Conservation (phyloP, 139 green algal species). For the Limnomonas spitsbergensis region DNA sequence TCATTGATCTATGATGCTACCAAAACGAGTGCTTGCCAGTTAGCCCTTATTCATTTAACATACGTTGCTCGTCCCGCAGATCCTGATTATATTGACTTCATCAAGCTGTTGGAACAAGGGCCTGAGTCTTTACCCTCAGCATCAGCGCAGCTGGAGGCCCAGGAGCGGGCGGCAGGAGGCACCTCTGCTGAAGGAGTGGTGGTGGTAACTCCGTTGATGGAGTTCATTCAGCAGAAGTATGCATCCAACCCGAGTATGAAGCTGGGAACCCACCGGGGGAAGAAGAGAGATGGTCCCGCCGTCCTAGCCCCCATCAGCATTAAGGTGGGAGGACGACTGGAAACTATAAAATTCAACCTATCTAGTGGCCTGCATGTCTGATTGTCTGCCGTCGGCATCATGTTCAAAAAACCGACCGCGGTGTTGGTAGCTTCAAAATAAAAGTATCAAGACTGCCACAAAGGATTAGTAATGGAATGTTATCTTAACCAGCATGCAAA, state of each 20-base stretch:
- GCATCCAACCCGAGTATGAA: conserved; percentile 14
- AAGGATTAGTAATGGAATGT: too few species aligned
- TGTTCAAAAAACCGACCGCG: too few species aligned
- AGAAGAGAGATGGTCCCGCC: not conserved
- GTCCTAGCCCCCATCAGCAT: not conserved
- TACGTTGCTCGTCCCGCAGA: conserved; percentile 43
- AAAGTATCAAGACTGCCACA: too few species aligned
- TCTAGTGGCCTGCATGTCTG: too few species aligned
- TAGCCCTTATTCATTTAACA: not conserved
- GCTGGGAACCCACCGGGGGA: not conserved
- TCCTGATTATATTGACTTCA: conserved; percentile 62
- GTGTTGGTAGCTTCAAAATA: too few species aligned
- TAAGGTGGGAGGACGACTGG: too few species aligned
- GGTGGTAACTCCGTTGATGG: conserved; percentile 22
- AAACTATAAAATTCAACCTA: too few species aligned
- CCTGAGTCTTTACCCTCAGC: conserved; percentile 41
- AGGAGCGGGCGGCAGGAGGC: conserved; percentile 16
- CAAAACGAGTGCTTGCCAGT: not conserved
- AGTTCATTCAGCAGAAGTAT: conserved; percentile 25
- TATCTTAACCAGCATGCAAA: too few species aligned
- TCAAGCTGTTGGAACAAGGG: conserved; percentile 45
- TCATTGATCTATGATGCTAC: not conserved
- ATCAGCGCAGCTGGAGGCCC: conserved; percentile 34
- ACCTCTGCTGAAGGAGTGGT: not conserved
- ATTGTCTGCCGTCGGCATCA: too few species aligned